phyloP scores from a whole-genome alignment of 495 filamentous ascomycete genomes.

The Xylaria bambusicola region DNA sequence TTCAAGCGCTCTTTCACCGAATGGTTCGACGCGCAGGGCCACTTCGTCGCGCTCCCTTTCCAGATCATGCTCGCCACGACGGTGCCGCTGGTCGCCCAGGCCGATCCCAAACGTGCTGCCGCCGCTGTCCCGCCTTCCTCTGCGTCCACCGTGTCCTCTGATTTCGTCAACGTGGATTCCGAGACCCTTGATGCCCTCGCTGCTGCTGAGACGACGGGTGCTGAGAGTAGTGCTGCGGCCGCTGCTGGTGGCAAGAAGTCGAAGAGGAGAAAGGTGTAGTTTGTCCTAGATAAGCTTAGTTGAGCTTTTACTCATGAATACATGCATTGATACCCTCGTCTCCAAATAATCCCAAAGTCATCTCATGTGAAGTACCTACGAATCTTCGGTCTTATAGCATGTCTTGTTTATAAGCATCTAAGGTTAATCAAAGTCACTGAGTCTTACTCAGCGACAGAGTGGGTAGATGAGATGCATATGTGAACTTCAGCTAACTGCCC shows the following conservation, averaged over 20 bases:
- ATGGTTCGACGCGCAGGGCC: slow-evolving; percentile 84
- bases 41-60: slow-evolving; percentile 81
- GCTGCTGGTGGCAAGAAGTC: slow-evolving; percentile 38
- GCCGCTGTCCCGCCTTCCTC: slow-evolving; percentile 5
- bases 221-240: slow-evolving; percentile 30
- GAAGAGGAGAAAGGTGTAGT: slow-evolving; percentile 49
- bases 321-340: slow-evolving; percentile 2
- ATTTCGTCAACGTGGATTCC: slow-evolving; percentile 36
- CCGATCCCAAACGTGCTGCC: slow-evolving; percentile 61
- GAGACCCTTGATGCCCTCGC: slow-evolving; percentile 45
- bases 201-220: slow-evolving; percentile 31
- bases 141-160: not conserved
- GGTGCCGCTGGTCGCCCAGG: slow-evolving; percentile 66
- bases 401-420: no score
- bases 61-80: slow-evolving; percentile 74
- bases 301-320: slow-evolving; percentile 1
- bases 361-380: not conserved
- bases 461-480: not conserved
- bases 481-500: not conserved
- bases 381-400: no score
- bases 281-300: slow-evolving; percentile 11
- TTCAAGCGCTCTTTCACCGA: slow-evolving; percentile 71
- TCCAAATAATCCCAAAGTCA: not conserved
- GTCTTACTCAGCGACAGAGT: not conserved
- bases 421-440: no score